These are phyloP conservation scores for Saccharomycopsis capsularis DNA, from an alignment of 805 yeast species.

Conservation along the genomic window DNA sequence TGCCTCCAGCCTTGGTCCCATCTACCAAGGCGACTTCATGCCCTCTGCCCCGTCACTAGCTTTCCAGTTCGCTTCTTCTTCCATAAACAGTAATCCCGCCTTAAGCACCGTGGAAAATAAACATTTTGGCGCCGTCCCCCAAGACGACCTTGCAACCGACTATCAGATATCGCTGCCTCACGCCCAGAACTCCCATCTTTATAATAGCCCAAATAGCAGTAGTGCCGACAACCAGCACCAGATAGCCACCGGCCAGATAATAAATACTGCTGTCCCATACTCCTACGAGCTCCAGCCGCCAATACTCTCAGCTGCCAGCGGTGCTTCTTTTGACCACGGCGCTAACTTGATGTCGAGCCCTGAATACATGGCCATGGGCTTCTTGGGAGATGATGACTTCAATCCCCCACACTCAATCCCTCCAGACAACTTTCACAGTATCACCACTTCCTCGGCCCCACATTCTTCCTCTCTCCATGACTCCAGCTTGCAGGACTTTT, in stretches of 20 bases:
- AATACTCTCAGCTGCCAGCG: conserved; percentile 4
- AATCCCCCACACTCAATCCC: conserved; percentile 10
- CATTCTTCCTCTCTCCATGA: not conserved
- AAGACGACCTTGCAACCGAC: too few species aligned
- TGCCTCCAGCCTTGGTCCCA: not conserved
- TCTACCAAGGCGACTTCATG: not conserved
- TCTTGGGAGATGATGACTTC: conserved; percentile 6
- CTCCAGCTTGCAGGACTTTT: not conserved
- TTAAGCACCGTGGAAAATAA: too few species aligned
- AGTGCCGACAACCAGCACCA: not conserved
- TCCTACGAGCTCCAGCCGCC: not conserved
- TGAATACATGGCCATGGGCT: not conserved
- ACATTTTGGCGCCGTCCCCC: too few species aligned
- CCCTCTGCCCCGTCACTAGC: not conserved
- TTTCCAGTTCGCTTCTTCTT: too few species aligned
- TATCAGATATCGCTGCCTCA: not conserved
- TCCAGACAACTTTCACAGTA: conserved; percentile 1
- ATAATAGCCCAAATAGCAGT: not conserved
- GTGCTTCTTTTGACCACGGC: conserved; percentile 3
- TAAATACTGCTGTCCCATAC: not conserved
- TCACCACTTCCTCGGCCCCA: not conserved
- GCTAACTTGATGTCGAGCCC: conserved; percentile 1
- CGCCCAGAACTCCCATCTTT: not conserved
- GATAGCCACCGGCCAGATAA: not conserved
- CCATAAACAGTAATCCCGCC: too few species aligned